These are phyloP conservation scores for Schwanniomyces vanrijiae DNA, from an alignment of 805 yeast genomes.

Conservation along the genomic window DNA sequence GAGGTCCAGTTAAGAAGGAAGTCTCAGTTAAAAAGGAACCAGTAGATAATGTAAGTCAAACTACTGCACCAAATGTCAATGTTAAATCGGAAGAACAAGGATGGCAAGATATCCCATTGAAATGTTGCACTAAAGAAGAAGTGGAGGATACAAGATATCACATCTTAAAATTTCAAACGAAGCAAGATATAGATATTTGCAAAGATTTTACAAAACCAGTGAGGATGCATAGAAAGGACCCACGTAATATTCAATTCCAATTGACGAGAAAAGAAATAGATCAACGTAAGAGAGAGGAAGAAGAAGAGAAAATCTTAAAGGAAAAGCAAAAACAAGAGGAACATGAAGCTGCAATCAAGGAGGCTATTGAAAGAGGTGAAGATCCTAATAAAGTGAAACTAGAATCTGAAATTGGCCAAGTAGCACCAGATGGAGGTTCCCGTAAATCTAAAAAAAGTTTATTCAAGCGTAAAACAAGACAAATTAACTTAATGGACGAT, in stretches of 20 bases:
- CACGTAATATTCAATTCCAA: conserved; percentile 85
- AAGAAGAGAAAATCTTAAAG: conserved; percentile 22
- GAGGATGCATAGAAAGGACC: conserved; percentile 89
- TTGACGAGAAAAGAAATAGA: conserved; percentile 76
- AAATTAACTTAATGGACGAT: conserved; percentile 78
- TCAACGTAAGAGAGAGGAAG: conserved; percentile 42
- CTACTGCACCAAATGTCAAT: conserved; percentile 1
- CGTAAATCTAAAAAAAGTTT: conserved; percentile 58
- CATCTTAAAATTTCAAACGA: conserved; percentile 75
- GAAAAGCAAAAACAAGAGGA: conserved; percentile 17
- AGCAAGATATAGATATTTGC: conserved; percentile 68
- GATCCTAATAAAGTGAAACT: conserved; percentile 17
- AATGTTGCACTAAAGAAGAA: conserved; percentile 72
- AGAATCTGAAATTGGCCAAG: conserved; percentile 57
- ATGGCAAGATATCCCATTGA: conserved; percentile 59
- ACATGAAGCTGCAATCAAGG: conserved; percentile 18
- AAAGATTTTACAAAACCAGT: conserved; percentile 78
- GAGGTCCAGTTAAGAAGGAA: conserved; percentile 27
- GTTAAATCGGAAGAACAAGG: conserved; percentile 20
- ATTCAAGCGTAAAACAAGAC: conserved; percentile 79
- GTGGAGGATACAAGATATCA: conserved; percentile 74
- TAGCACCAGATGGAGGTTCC: conserved; percentile 93
- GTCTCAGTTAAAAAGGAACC: conserved; percentile 24
- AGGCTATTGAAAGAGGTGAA: conserved; percentile 12
- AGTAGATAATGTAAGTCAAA: conserved; percentile 1